phyloP scores from a whole-genome alignment of 306 rosid species.

The Spatholobus suberectus region DNA sequence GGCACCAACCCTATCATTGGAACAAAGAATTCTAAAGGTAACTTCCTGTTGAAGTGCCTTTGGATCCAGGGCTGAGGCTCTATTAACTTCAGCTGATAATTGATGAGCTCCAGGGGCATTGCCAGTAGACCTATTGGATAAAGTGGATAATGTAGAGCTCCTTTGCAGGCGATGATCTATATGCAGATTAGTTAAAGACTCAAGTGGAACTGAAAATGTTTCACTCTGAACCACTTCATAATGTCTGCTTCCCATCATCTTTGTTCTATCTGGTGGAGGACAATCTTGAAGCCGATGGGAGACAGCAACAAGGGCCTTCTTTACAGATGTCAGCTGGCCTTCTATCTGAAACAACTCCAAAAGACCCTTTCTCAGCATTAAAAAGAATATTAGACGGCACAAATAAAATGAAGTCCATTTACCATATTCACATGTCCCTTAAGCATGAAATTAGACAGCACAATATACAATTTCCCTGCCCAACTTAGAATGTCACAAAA shows the following conservation, averaged over 20 bases:
- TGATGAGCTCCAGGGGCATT: constrained; percentile 57
- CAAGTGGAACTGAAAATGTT: constrained; percentile 38
- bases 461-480: neutral
- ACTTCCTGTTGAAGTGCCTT: constrained; percentile 57
- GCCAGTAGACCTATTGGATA: constrained; percentile 55
- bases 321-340: constrained; percentile 76
- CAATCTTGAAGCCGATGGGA: constrained; percentile 77
- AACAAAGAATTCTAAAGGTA: constrained; percentile 73
- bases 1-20: constrained; percentile 73
- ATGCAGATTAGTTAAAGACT: constrained; percentile 48
- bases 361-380: constrained; percentile 24
- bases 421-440: constrained; percentile 11
- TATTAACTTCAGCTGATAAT: constrained; percentile 59
- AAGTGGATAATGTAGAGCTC: constrained; percentile 47
- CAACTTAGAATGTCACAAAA: neutral
- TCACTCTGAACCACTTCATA: constrained; percentile 56
- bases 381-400: constrained; percentile 1
- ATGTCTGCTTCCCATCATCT: constrained; percentile 61
- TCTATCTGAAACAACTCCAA: constrained; percentile 68
- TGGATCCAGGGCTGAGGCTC: constrained; percentile 52
- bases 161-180: constrained; percentile 55
- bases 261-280: constrained; percentile 60
- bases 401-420: constrained; percentile 23
- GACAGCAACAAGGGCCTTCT: constrained; percentile 84
- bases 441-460: constrained; percentile 17